Evolutionary conservation across 2,329 filamentous ascomycete species (phyloP).

Genomic region (Metarhizium album): DNA sequence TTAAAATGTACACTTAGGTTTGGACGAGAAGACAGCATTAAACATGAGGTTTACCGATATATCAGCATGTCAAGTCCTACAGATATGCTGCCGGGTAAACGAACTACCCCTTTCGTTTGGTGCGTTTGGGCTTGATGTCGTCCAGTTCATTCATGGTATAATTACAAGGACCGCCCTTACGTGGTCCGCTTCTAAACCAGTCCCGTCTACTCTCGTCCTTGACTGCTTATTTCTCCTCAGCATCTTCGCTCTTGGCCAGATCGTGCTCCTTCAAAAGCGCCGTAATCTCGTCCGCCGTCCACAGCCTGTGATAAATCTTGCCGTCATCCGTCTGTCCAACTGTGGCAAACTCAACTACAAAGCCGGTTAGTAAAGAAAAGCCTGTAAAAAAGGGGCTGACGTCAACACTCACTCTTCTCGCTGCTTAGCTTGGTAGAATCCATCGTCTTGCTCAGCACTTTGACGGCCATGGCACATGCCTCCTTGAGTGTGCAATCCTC

Average conservation of each 20-base stretch:
- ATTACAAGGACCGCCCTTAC: conserved; percentile 8
- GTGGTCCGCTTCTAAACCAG: conserved; percentile 6
- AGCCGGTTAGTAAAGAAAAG: conserved; percentile 9
- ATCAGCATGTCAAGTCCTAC: not conserved
- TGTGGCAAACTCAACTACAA: conserved; percentile 88
- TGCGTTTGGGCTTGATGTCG: not conserved
- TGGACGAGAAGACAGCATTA: not conserved
- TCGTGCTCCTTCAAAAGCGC: conserved; percentile 90
- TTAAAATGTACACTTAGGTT: not conserved
- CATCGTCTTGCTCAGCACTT: conserved; percentile 99
- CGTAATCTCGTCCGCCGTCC: conserved; percentile 94
- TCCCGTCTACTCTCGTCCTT: conserved; percentile 3
- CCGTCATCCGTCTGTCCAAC: conserved; percentile 91
- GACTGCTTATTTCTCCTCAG: conserved; percentile 49
- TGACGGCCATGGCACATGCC: conserved; percentile 93
- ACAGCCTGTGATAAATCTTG: conserved; percentile 96
- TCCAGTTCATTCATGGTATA: conserved; percentile 9
- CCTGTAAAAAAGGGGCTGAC: conserved; percentile 10
- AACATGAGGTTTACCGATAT: not conserved
- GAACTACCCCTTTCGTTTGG: not conserved
- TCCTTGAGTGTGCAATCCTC: conserved; percentile 95
- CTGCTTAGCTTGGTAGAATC: conserved; percentile 97
- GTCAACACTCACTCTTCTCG: conserved; percentile 80
- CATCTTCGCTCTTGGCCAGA: conserved; percentile 73
- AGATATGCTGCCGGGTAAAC: not conserved